A percentile compares a stretch with the other conserved stretches of the same genome.
Conservation (phyloP, 768 basidiomycete genomes). For the Calvatia gigantea region DNA sequence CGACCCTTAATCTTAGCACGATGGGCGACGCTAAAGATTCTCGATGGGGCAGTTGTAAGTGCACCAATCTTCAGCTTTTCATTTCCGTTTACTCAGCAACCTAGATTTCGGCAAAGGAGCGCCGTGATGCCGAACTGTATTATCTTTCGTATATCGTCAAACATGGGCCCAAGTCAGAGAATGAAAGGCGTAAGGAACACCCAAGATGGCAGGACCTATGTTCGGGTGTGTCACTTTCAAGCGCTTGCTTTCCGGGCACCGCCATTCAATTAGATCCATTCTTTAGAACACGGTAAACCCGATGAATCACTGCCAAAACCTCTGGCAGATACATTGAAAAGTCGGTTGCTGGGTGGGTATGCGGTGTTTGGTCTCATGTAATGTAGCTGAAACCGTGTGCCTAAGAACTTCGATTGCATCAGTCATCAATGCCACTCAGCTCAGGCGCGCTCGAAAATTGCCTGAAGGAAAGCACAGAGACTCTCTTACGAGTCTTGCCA, state of each 20-base stretch:
- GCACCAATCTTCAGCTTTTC: constrained; percentile 4
- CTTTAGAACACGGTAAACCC: constrained; percentile 57
- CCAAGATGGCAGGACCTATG: constrained; percentile 67
- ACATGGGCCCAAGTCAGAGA: constrained; percentile 38
- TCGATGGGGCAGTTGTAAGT: constrained; percentile 67
- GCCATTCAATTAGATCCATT: neutral
- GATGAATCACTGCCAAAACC: constrained; percentile 29
- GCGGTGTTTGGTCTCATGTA: neutral
- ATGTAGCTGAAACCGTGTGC: neutral
- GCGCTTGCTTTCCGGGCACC: neutral
- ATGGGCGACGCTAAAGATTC: constrained; percentile 53
- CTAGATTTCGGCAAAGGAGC: constrained; percentile 68
- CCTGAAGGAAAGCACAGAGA: constrained; percentile 18
- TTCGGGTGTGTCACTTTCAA: constrained; percentile 41
- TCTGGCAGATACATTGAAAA: constrained; percentile 51
- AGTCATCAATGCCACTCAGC: constrained; percentile 2
- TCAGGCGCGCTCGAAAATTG: constrained; percentile 8
- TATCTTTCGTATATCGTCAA: constrained; percentile 69
- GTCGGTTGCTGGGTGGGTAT: constrained; percentile 55
- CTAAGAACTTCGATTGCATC: constrained; percentile 22
- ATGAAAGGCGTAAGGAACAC: constrained; percentile 43
- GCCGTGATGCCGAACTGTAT: constrained; percentile 79
- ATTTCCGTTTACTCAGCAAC: neutral
- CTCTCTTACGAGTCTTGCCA: constrained; percentile 53
- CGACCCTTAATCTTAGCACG: constrained; percentile 66